phyloP scores from a whole-genome alignment of 1,284 basidiomycete genomes.

The Apiotrichum gamsii region DNA sequence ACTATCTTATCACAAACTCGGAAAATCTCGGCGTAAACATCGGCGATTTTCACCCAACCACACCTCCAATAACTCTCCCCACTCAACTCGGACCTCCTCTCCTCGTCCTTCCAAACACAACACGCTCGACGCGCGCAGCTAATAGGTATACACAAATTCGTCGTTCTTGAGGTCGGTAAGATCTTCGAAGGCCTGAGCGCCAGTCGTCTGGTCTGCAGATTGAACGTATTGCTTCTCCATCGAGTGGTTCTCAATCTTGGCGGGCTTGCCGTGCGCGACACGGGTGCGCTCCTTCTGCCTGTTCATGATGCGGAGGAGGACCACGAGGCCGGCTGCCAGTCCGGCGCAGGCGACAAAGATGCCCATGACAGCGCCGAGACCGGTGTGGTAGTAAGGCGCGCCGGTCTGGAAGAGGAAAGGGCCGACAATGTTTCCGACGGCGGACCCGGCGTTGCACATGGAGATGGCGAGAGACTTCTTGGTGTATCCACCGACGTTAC shows the following conservation, averaged over 20 bases:
- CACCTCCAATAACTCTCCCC: too few species aligned
- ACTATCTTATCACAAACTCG: too few species aligned
- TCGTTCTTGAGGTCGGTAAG: constrained; percentile 29
- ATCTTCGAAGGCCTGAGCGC: constrained; percentile 30
- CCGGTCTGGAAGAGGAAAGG: constrained; percentile 18
- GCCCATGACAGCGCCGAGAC: constrained; percentile 29
- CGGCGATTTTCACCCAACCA: too few species aligned
- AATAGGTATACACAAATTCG: constrained; percentile 31
- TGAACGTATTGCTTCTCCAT: constrained; percentile 22
- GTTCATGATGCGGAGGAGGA: constrained; percentile 29
- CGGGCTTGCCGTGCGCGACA: constrained; percentile 37
- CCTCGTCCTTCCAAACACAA: too few species aligned
- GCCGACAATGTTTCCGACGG: constrained; percentile 30
- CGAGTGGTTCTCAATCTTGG: constrained; percentile 35
- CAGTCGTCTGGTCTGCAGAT: constrained; percentile 16
- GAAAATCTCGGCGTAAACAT: too few species aligned
- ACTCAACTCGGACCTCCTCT: too few species aligned
- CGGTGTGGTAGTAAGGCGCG: constrained; percentile 25
- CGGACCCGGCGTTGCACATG: constrained; percentile 26
- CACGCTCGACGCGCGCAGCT: too few species aligned
- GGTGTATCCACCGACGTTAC: constrained; percentile 29
- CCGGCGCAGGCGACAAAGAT: constrained; percentile 26
- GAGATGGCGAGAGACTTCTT: constrained; percentile 35
- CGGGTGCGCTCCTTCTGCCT: constrained; percentile 34
- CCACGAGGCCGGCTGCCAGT: constrained; percentile 9